A percentile compares a stretch with the other conserved stretches of the same genome.
phyloP scores from a whole-genome alignment of 371 early-diverging fungal genomes.

The Circinella minor region DNA sequence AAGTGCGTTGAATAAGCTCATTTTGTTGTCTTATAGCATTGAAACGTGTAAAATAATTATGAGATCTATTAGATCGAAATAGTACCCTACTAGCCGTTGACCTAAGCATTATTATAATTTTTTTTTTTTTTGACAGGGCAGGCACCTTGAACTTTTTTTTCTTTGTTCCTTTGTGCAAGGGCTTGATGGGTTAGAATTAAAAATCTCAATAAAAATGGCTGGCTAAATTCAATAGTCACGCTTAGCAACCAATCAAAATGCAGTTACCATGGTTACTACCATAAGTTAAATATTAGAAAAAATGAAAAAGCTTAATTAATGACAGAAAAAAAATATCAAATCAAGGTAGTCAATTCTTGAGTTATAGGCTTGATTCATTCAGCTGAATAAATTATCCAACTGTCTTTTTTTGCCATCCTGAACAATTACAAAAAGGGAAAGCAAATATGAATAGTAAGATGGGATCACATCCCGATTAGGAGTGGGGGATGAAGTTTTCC shows the following conservation, averaged over 20 bases:
- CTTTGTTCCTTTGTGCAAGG: constrained; percentile 6
- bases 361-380: no score
- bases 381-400: no score
- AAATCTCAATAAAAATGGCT: neutral
- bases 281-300: neutral
- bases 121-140: constrained; percentile 8
- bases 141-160: neutral
- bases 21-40: neutral
- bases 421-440: no score
- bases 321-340: no score
- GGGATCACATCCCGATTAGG: no score
- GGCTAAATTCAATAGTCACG: constrained; percentile 5
- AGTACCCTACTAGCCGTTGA: neutral
- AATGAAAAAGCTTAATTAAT: no score
- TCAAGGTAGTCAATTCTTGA: no score
- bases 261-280: neutral
- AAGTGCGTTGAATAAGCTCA: neutral
- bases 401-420: neutral
- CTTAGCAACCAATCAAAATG: constrained; percentile 10
- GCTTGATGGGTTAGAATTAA: neutral
- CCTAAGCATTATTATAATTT: neutral
- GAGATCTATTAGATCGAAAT: neutral
- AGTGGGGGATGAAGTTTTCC: no score
- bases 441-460: no score
- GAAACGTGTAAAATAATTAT: neutral